These are phyloP conservation scores for Eucalyptus sp. DNA, from an alignment of 345 rosid species.

Conservation along the genomic window DNA sequence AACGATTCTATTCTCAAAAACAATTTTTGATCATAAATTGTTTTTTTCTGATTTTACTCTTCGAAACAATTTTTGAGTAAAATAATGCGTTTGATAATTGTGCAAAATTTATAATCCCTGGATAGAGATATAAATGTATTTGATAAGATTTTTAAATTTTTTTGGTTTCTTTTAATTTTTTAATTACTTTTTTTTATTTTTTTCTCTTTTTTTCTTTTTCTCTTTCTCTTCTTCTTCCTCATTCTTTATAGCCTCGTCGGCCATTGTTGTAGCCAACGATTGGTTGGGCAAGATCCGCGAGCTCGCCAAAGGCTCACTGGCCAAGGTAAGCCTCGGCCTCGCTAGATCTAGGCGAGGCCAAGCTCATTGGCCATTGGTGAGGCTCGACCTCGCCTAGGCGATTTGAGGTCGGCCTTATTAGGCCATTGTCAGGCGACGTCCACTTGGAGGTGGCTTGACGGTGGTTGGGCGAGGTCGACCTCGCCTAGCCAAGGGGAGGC, in stretches of 20 bases:
- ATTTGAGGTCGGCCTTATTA: rapidly evolving
- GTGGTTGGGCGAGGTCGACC: too few relatives aligned
- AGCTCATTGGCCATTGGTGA: rapidly evolving
- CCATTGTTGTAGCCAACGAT: rapidly evolving
- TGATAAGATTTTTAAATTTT: rapidly evolving
- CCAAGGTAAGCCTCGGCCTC: too few relatives aligned
- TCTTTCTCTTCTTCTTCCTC: too few relatives aligned
- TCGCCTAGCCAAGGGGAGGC: too few relatives aligned
- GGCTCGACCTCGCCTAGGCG: rapidly evolving
- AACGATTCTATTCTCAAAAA: rapidly evolving
- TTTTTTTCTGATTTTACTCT: too few relatives aligned
- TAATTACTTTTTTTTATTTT: rapidly evolving
- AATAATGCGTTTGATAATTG: rapidly evolving
- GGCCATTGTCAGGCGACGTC: rapidly evolving
- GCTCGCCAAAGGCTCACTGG: rapidly evolving
- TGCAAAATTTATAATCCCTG: rapidly evolving
- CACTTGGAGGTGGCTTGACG: rapidly evolving
- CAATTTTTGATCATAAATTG: rapidly evolving
- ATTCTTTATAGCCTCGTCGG: too few relatives aligned
- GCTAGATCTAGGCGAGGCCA: rapidly evolving
- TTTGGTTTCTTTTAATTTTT: too few relatives aligned
- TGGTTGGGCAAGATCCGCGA: rapidly evolving
- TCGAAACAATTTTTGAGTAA: rapidly evolving
- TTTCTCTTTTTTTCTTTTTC: too few relatives aligned
- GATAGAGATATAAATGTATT: too few relatives aligned